Conservation (phyloP, 345 rosid species). For the Pistacia integerrima region DNA sequence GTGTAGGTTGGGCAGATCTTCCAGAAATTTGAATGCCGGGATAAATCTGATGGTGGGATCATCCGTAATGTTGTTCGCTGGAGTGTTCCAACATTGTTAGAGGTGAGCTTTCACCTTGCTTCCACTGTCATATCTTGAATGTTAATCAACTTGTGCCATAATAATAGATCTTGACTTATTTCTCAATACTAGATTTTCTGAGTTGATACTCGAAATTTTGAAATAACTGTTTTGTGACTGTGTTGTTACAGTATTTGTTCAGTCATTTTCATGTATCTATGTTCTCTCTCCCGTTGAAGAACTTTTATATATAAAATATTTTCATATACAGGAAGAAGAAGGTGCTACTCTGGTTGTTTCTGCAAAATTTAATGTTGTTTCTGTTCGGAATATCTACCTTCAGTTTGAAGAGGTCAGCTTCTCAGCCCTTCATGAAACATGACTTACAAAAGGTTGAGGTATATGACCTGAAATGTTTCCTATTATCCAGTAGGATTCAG, state of each 20-base stretch:
- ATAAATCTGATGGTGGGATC: slow-evolving; percentile 61
- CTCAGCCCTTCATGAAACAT: slow-evolving; percentile 18
- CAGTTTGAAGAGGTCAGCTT: slow-evolving; percentile 87
- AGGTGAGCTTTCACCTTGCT: slow-evolving; percentile 44
- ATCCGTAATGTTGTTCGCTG: slow-evolving; percentile 78
- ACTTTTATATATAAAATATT: too few relatives aligned
- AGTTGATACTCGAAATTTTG: not conserved
- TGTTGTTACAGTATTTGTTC: not conserved
- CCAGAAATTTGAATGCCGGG: slow-evolving; percentile 73
- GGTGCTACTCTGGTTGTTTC: slow-evolving; percentile 92
- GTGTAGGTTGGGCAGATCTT: slow-evolving; percentile 82
- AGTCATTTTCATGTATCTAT: not conserved
- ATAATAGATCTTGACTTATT: not conserved
- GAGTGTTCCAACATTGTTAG: slow-evolving; percentile 79
- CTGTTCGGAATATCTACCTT: slow-evolving; percentile 78
- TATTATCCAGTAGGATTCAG: not conserved
- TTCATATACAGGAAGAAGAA: slow-evolving; percentile 63
- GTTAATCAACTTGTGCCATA: not conserved
- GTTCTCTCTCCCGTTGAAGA: not conserved
- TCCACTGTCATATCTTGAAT: slow-evolving; percentile 11
- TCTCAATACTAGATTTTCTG: not conserved
- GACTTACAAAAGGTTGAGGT: slow-evolving; percentile 11
- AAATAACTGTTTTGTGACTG: not conserved
- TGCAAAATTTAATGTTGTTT: slow-evolving; percentile 74
- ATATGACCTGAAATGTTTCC: slow-evolving; percentile 11